Evolutionary conservation across 1,284 basidiomycete species (phyloP).

Genomic region (Puccinia novopanici): DNA sequence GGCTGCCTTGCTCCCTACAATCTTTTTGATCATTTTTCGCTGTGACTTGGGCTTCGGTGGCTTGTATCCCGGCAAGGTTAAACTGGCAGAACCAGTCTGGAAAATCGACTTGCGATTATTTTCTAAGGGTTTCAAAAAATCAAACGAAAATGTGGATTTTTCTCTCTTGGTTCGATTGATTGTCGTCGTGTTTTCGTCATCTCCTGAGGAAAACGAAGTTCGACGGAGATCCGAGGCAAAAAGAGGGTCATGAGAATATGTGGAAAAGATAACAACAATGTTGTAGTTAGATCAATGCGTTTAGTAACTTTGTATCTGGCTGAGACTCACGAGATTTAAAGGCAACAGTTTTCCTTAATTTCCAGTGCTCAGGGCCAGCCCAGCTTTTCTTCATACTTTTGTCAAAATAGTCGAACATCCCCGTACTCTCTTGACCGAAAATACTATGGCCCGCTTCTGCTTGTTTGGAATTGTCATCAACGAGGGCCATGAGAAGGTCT

Average conservation of each 20-base stretch:
- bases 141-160: constrained; percentile 47
- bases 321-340: constrained; percentile 46
- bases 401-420: constrained; percentile 93
- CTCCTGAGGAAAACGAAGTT: constrained; percentile 2
- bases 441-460: constrained; percentile 33
- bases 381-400: constrained; percentile 86
- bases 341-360: constrained; percentile 65
- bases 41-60: constrained; percentile 56
- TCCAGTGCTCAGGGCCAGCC: constrained; percentile 99
- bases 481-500: constrained; percentile 69
- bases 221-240: background rate
- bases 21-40: constrained; percentile 63
- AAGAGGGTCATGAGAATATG: background rate
- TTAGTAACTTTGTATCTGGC: background rate
- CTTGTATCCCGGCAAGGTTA: constrained; percentile 51
- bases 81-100: constrained; percentile 40
- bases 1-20: constrained; percentile 51
- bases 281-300: too few species aligned
- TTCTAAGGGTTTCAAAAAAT: constrained; percentile 42
- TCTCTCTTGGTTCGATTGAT: constrained; percentile 42
- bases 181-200: constrained; percentile 44
- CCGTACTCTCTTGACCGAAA: constrained; percentile 57
- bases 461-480: constrained; percentile 43
- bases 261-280: too few species aligned
- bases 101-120: constrained; percentile 41